Evolutionary conservation across 2,329 filamentous ascomycete species (phyloP).

Genomic region (Venturia nashicola): DNA sequence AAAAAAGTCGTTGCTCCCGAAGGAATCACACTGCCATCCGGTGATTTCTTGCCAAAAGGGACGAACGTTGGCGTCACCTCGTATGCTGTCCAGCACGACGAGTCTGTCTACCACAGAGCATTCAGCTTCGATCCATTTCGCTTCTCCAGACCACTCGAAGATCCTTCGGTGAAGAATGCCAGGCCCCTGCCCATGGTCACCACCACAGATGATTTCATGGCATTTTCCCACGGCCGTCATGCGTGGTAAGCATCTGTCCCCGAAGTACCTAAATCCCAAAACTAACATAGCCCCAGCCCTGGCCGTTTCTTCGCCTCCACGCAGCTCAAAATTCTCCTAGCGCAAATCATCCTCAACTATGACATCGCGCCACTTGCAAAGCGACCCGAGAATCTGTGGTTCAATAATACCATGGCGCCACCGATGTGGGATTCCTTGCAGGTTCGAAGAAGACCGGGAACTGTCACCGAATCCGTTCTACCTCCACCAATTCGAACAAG

Average conservation of each 20-base stretch:
- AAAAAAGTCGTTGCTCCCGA: slow-evolving; percentile 24
- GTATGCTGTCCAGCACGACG: slow-evolving; percentile 10
- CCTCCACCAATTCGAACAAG: not conserved
- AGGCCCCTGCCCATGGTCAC: slow-evolving; percentile 7
- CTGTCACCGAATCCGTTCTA: not conserved
- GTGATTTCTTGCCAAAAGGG: slow-evolving; percentile 22
- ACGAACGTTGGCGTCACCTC: slow-evolving; percentile 20
- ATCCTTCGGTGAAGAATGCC: not conserved
- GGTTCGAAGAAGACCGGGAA: slow-evolving; percentile 2
- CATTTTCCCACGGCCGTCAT: slow-evolving; percentile 10
- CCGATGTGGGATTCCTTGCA: slow-evolving; percentile 8
- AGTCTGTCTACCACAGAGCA: slow-evolving; percentile 9
- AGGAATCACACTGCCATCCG: slow-evolving; percentile 23
- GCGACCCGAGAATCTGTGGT: slow-evolving; percentile 10
- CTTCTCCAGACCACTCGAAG: not conserved
- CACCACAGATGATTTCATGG: slow-evolving; percentile 9
- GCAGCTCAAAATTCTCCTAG: slow-evolving; percentile 35
- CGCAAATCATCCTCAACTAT: slow-evolving; percentile 20
- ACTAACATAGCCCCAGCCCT: slow-evolving; percentile 19
- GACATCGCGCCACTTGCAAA: slow-evolving; percentile 7
- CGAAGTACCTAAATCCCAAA: slow-evolving; percentile 23
- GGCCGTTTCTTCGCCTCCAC: slow-evolving; percentile 35
- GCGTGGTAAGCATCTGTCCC: not conserved
- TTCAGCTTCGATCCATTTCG: slow-evolving; percentile 9
- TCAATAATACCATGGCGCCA: slow-evolving; percentile 11